Percentiles rank a stretch among this genome's conserved stretches.
phyloP scores from a whole-genome alignment of 179 eudicot species.

The Pouteria campechiana region DNA sequence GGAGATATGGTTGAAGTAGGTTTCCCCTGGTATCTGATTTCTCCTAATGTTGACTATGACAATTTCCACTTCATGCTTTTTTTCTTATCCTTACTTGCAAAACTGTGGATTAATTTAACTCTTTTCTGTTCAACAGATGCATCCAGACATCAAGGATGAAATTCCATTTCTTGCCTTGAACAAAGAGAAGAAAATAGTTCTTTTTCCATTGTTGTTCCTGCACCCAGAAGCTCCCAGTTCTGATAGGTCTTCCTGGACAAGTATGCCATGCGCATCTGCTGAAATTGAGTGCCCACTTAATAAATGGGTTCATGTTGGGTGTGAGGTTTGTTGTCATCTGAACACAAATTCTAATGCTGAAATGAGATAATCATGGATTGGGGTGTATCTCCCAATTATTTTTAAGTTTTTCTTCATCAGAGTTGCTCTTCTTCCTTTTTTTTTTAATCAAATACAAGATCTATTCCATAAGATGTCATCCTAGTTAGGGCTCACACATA shows the following conservation, averaged over 20 bases:
- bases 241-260: conserved; percentile 11
- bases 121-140: conserved; percentile 27
- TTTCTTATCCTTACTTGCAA: conserved; percentile 1
- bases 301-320: conserved; percentile 83
- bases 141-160: conserved; percentile 13
- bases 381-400: too few relatives aligned
- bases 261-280: conserved; percentile 22
- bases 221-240: conserved; percentile 24
- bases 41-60: background rate
- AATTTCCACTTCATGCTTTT: background rate
- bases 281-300: conserved; percentile 36
- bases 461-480: too few relatives aligned
- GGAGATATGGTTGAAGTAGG: too few relatives aligned
- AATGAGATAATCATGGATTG: background rate
- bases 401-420: too few relatives aligned
- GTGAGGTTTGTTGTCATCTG: conserved; percentile 38
- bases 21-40: too few relatives aligned
- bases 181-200: conserved; percentile 39
- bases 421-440: too few relatives aligned
- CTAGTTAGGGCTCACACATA: too few relatives aligned
- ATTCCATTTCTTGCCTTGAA: conserved; percentile 48
- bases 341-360: background rate
- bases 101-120: background rate
- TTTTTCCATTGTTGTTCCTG: conserved; percentile 27
- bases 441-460: too few relatives aligned